Percentiles rank a stretch among this genome's conserved stretches.
phyloP scores from a whole-genome alignment of 2,329 filamentous ascomycete genomes.

The Aschersonia sp. region DNA sequence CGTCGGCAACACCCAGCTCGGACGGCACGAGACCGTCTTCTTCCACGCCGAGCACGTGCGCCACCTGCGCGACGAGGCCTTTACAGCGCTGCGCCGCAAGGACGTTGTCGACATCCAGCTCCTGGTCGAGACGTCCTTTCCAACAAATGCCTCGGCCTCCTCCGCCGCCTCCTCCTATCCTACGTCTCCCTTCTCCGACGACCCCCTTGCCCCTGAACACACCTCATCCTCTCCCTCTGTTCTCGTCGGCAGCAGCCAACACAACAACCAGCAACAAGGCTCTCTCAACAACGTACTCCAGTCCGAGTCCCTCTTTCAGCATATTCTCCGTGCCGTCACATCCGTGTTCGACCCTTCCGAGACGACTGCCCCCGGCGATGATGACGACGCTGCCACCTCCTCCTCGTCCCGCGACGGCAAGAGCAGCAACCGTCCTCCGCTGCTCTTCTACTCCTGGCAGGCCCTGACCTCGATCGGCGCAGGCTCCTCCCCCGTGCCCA shows the following conservation, averaged over 20 bases:
- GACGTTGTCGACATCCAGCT: constrained; percentile 62
- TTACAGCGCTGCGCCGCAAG: constrained; percentile 61
- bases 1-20: constrained; percentile 67
- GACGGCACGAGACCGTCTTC: constrained; percentile 76
- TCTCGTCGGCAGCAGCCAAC: not conserved
- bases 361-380: constrained; percentile 10
- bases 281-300: constrained; percentile 4
- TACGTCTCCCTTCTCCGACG: too few relatives aligned
- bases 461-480: constrained; percentile 37
- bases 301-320: constrained; percentile 28
- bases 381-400: not conserved
- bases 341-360: constrained; percentile 25
- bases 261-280: not conserved
- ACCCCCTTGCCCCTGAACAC: not conserved
- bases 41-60: constrained; percentile 63
- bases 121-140: constrained; percentile 19
- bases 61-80: constrained; percentile 69
- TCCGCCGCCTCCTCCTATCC: constrained; percentile 1
- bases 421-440: constrained; percentile 13
- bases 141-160: constrained; percentile 11
- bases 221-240: not conserved
- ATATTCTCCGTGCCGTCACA: constrained; percentile 29
- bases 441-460: constrained; percentile 31
- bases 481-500: constrained; percentile 56
- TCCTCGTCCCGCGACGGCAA: constrained; percentile 5